phyloP scores from a whole-genome alignment of 2,329 filamentous ascomycete genomes.

The Nemania sp. region DNA sequence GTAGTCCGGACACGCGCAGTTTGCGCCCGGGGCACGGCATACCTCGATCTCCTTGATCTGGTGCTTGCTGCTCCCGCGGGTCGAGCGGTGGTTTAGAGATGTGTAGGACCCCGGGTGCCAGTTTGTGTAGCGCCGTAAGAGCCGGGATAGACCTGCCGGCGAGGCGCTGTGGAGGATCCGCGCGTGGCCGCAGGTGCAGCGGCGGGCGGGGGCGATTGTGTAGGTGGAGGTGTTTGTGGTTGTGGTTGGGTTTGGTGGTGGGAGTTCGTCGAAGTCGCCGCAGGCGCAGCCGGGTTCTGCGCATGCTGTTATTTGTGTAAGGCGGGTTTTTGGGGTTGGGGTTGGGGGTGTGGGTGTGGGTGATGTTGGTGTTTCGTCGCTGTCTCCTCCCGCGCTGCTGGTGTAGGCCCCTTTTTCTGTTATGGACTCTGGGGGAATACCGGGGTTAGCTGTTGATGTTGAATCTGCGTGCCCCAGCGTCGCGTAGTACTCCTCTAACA shows the following conservation, averaged over 20 bases:
- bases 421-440: too few relatives aligned
- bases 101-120: slow-evolving; percentile 9
- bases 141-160: neutral
- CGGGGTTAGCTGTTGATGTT: neutral
- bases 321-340: slow-evolving; percentile 6
- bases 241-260: too few relatives aligned
- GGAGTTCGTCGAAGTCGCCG: slow-evolving; percentile 19
- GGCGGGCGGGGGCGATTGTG: neutral
- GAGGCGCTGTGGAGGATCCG: slow-evolving; percentile 5
- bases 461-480: slow-evolving; percentile 17
- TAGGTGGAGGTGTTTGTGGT: too few relatives aligned
- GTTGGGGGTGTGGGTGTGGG: neutral
- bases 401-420: neutral
- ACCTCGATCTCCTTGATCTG: slow-evolving; percentile 5
- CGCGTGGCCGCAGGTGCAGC: slow-evolving; percentile 26
- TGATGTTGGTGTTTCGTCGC: neutral
- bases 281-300: slow-evolving; percentile 11
- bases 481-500: slow-evolving; percentile 30
- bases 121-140: slow-evolving; percentile 27
- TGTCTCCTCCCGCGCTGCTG: neutral
- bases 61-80: neutral
- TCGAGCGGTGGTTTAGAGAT: slow-evolving; percentile 6
- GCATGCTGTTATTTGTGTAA: slow-evolving; percentile 22
- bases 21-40: neutral
- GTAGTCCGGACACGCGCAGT: slow-evolving; percentile 28